Conservation (phyloP, 306 rosid genomes). For the Geum urbanum region DNA sequence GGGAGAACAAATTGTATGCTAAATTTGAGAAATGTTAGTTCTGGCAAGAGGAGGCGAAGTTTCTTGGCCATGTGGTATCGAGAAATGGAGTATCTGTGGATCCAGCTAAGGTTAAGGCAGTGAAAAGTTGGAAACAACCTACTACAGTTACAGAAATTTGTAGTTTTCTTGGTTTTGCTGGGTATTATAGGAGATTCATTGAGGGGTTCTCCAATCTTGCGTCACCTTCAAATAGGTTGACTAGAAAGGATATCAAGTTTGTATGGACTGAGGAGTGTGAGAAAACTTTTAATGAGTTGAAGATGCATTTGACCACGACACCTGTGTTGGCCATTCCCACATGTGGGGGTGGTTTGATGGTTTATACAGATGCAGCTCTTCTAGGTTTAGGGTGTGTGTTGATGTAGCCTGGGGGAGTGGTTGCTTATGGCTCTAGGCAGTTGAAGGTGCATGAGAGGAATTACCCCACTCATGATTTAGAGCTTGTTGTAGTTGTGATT, state of each 20-base stretch:
- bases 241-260: background rate
- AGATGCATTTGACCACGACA: background rate
- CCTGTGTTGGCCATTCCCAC: constrained; percentile 7
- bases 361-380: no score
- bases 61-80: no score
- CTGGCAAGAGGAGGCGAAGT: no score
- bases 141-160: background rate
- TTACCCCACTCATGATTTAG: no score
- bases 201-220: background rate
- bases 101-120: no score
- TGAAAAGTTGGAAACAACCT: background rate
- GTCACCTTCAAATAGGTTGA: background rate
- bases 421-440: no score
- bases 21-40: background rate
- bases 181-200: background rate
- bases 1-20: no score
- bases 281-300: background rate
- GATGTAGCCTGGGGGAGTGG: no score
- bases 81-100: no score
- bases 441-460: no score
- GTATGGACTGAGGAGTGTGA: background rate
- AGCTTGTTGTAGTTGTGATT: no score
- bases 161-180: background rate
- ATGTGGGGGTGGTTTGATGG: constrained; percentile 40
- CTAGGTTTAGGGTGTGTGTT: no score